Evolutionary conservation across 164 flowering plant genomes (phyloP), one percentile per base, ranked within the genome.

Genomic region (Stephania cephalantha): DNA sequence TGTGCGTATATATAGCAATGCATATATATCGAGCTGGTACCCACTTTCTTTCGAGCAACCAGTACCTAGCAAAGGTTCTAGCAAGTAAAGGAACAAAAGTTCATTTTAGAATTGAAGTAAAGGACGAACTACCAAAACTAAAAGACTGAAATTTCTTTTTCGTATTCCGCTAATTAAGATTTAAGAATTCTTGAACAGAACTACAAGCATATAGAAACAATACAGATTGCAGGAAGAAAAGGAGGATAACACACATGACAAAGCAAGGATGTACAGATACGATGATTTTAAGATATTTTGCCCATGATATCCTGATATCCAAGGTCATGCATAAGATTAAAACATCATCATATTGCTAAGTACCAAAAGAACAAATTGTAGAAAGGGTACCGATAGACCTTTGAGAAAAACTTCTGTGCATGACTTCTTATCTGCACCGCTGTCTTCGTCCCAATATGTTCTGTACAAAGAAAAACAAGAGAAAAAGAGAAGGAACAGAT

Each of bases 401-500:
- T 95, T 76, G 98, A 84, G 83, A 95, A 95, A 83, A 95, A 95
- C 78, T 95, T 95, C 77, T 95, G 99, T 58, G 99, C 99, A 86
- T 95, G 99, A 81, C 99, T 95, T 85, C 99, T 87, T 76, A 95
- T 95, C 90, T 95, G 99, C 82, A 95, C 97, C 63, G 98, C 98
- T 42, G 97, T 92, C 87, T 95, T 95, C 68, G 97, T 93, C 75
- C 99, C 99, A 66, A 95, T 88, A 86, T 93, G 97, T 81, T 91
- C 98, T 95, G 90, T 85, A 73, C 25, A 81, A 20, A 82, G 31
- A 79, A 70, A 76, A 83, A 67, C 48, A 48, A 73, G 74, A 29
- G 75, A 74, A 76, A 73, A 75, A 72, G 68, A 80, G 73, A 73
- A 73, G n/a, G 71, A 68, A 79, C 15, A 53, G 31, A 68, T 70